Evolutionary conservation across 192 early-diverging fungal species (phyloP), one percentile per base, ranked within the genome.

Genomic region (Backusella sp.): DNA sequence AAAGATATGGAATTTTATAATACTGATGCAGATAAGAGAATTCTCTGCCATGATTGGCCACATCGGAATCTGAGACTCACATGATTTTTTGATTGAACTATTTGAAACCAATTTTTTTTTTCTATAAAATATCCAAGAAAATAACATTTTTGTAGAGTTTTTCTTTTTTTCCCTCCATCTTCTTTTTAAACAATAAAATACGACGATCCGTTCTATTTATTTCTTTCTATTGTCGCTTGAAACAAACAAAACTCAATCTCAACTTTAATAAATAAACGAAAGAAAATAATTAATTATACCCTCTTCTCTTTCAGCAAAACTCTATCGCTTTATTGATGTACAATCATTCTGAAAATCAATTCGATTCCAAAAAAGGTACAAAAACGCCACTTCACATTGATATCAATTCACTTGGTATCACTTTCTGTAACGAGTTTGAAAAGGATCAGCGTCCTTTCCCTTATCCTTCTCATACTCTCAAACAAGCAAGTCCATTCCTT

Each of bases 371-470:
- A 53, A 69, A 42, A 23, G 69, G 49, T 28, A 68, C 28, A 34
- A 52, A 32, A 39, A 41, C 36, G 44, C 35, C 74, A 67, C 42
- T 80, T 23, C 74, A 72, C 68, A 80, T 80, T 73, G 68, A 80
- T 21, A 69, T 74, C 19, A 30, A 80, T 53, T 70, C 79, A 23
- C 70, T 80, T 41, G 79, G 79, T 52, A 80, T 80, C 41, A 69
- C 42, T 37, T 71, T 70, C 56, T 52, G 46, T 37, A 19, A 73
- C 36, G 37, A 72, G 30, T 30, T 37, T 62, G 39, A 56, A 35
- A 69, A 59, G 36, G 69, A 28, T 15, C 19, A 52, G 41, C 66
- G 49, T 42, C 11, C 32, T 56, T 11, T n/a, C 8, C 42, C 39
- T 34, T 39, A 17, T 52, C 74, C 68, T n/a, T 21, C 21, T 28